Base-by-base conservation (phyloP, 129 eudicot species). In the Silybum marianum region DNA sequence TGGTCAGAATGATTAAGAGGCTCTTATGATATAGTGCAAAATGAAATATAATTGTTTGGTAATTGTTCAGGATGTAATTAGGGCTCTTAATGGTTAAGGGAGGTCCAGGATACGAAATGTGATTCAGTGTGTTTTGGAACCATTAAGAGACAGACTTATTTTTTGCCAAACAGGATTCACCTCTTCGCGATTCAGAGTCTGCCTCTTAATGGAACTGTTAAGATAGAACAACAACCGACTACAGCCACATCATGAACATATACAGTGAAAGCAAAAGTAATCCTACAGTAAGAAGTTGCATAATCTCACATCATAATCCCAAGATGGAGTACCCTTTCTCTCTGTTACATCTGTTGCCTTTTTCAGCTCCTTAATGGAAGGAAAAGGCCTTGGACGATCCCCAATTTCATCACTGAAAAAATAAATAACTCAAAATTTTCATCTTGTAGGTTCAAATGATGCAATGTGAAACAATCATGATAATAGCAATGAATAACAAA, bases 251-350 rank as follows among this genome's bases (percentile, higher is more conserved):
- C 58, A 62, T 25, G 46, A 14, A 16, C 3, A n/a, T 26, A 51
- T 23, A 63, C 9, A 77, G 23, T 62, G 7, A 70, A 21, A 46
- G 38, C 46, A 74, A 23, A 81, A n/a, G 32, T 65, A 73, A 81
- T 80, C 78, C 65, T 72, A 80, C 44, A 58, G 36, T 40, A 74
- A 10, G 44, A 72, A 42, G 42, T 74, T 73, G 81, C 70, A 69
- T 60, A 42, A 87, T 75, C 93, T 90, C 73, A 93, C 97, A 86
- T 90, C 97, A 74, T 85, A 93, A 86, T 93, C 95, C 97, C 97
- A 93, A 24, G 89, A 87, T 8, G 97, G 91, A 67, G 75, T 69
- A 26, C 71, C 89, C 75, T 85, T 84, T 60, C 97, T 86, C 75
- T 90, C 95, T 3, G 89, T 81, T 68, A 93, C 69, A 60, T 93